Conservation (phyloP, 192 early-diverging fungal species). For the Entomortierella lignicola region DNA sequence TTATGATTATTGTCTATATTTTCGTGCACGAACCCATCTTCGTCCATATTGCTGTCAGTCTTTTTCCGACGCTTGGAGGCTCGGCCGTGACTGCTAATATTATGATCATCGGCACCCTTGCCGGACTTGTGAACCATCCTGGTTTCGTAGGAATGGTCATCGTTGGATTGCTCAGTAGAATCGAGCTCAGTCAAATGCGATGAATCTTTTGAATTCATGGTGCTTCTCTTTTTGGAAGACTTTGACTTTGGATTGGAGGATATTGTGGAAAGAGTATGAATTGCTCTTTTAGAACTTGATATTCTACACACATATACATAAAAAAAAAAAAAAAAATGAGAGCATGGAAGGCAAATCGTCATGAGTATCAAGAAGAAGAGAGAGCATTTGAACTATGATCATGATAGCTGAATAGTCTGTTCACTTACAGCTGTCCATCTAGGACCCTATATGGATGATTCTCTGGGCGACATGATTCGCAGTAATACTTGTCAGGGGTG, state of each 20-base stretch:
- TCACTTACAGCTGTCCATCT: constrained; percentile 55
- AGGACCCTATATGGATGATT: constrained; percentile 49
- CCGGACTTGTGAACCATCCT: not conserved
- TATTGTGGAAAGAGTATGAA: not conserved
- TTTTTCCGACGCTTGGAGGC: constrained; percentile 47
- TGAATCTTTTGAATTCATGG: constrained; percentile 31
- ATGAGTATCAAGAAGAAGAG: too few relatives aligned
- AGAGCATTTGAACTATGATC: not conserved
- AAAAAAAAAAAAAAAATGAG: too few relatives aligned
- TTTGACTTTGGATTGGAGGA: constrained; percentile 13
- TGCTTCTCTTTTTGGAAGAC: constrained; percentile 28
- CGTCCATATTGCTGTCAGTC: constrained; percentile 28
- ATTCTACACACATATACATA: constrained; percentile 13
- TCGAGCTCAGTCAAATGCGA: constrained; percentile 6
- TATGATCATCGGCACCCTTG: not conserved
- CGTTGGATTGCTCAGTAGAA: not conserved
- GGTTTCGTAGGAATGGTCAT: not conserved
- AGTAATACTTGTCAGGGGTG: constrained; percentile 62
- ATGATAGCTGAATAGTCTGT: not conserved
- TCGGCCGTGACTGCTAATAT: constrained; percentile 1
- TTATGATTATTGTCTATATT: not conserved
- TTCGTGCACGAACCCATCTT: constrained; percentile 5
- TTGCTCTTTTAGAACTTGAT: constrained; percentile 10
- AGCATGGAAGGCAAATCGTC: too few relatives aligned
- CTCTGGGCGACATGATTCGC: constrained; percentile 59